These are phyloP conservation scores for Acacia crassicarpa DNA, from an alignment of 306 rosid genomes.

Conservation along the genomic window DNA sequence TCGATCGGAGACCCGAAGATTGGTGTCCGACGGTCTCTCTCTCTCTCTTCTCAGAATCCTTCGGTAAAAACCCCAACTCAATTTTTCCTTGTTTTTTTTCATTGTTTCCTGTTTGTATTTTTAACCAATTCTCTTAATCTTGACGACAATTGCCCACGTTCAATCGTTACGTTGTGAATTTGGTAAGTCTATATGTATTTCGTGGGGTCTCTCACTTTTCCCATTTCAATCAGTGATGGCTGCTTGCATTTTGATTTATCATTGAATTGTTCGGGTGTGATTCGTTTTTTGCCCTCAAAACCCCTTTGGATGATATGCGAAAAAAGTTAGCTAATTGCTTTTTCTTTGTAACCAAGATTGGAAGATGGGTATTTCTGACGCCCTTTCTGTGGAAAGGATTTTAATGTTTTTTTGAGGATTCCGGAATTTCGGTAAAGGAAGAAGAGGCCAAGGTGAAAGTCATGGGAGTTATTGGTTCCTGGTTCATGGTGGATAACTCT, in stretches of 20 bases:
- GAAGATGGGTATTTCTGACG: conserved; percentile 40
- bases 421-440: conserved; percentile 45
- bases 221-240: background rate
- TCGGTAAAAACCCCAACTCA: conserved; percentile 43
- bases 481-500: conserved; percentile 78
- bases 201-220: background rate
- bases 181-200: conserved; percentile 1
- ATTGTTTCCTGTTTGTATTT: background rate
- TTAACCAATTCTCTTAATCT: background rate
- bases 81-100: background rate
- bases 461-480: conserved; percentile 69
- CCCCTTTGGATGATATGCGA: conserved; percentile 4
- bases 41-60: conserved; percentile 1
- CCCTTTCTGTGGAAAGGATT: conserved; percentile 44
- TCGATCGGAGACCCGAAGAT: conserved; percentile 16
- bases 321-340: conserved; percentile 38
- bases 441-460: conserved; percentile 59
- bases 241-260: conserved; percentile 5
- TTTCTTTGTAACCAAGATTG: conserved; percentile 37
- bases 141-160: conserved; percentile 1
- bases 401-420: conserved; percentile 52
- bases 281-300: background rate
- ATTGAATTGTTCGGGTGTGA: conserved; percentile 7
- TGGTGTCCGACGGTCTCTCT: background rate
- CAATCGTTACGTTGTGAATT: background rate